These are phyloP conservation scores for Inonotus hispidus DNA, from an alignment of 1,284 basidiomycete species.

Conservation along the genomic window DNA sequence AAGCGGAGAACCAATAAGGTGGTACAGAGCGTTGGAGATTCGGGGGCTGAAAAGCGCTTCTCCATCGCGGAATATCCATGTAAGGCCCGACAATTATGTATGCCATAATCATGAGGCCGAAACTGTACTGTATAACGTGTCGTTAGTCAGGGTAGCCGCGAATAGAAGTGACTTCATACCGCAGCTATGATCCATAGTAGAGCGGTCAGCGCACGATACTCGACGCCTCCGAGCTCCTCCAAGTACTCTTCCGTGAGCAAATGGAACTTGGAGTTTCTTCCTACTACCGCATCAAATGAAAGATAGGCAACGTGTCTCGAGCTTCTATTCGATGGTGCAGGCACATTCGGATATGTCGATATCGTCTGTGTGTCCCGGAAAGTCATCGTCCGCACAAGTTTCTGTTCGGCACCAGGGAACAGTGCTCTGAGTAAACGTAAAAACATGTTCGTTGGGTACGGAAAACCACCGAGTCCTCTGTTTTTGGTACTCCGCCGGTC, in stretches of 20 bases:
- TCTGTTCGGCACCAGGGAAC: conserved; percentile 53
- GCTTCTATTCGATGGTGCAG: conserved; percentile 2
- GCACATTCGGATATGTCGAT: conserved; percentile 22
- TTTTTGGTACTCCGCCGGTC: conserved; percentile 21
- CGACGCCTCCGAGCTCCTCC: conserved; percentile 91
- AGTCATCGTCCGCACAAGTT: conserved; percentile 60
- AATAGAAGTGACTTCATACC: conserved; percentile 34
- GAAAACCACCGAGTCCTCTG: conserved; percentile 81
- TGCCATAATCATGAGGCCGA: conserved; percentile 59
- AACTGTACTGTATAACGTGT: conserved; percentile 54
- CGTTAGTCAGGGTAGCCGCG: conserved; percentile 17
- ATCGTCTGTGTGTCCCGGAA: conserved; percentile 71
- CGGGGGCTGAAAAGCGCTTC: conserved; percentile 49
- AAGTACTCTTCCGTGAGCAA: conserved; percentile 77
- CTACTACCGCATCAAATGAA: conserved; percentile 79
- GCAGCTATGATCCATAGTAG: conserved; percentile 71
- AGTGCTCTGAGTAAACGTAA: conserved; percentile 41
- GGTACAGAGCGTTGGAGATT: conserved; percentile 48
- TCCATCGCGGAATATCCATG: conserved; percentile 52
- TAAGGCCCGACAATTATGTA: conserved; percentile 80
- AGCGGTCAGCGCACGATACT: conserved; percentile 84
- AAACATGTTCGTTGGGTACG: conserved; percentile 66
- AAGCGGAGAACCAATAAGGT: conserved; percentile 76
- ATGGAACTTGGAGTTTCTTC: conserved; percentile 85
- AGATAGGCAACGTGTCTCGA: conserved; percentile 66